Percentiles rank a stretch among this genome's conserved stretches.
Evolutionary conservation across 176 grass and related monocot species (phyloP).

Genomic region (Aechmea fasciata): DNA sequence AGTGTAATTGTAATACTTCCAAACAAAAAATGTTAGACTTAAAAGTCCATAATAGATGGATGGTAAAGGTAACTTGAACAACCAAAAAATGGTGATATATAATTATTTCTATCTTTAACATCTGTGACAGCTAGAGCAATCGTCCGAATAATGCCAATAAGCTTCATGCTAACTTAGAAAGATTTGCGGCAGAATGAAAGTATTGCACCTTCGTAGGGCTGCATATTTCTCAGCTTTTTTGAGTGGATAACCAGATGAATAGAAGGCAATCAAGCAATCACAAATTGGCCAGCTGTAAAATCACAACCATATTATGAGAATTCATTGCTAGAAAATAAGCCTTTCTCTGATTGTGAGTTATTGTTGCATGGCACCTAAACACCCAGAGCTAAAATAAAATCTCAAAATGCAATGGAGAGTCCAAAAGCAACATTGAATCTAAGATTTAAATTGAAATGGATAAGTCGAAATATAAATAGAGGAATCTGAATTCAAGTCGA

Average conservation of each 20-base stretch:
- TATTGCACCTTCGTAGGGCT: conserved; percentile 56
- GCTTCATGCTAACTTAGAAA: conserved; percentile 4
- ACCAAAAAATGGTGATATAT: not conserved
- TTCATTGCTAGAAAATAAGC: conserved; percentile 5
- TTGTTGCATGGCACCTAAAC: conserved; percentile 2
- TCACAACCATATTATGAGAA: not conserved
- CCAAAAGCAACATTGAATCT: not conserved
- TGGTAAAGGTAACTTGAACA: not conserved
- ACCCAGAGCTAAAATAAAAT: conserved; percentile 4
- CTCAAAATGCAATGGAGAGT: not conserved
- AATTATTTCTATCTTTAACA: not conserved
- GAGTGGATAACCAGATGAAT: conserved; percentile 85
- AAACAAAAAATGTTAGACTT: too few relatives aligned
- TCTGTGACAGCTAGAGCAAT: not conserved
- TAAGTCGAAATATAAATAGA: not conserved
- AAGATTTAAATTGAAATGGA: not conserved
- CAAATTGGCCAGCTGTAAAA: conserved; percentile 79
- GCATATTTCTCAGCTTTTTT: conserved; percentile 77
- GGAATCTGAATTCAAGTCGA: too few relatives aligned
- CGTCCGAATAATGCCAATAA: conserved; percentile 6
- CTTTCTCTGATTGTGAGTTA: not conserved
- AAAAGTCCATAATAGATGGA: too few relatives aligned
- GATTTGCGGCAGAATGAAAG: conserved; percentile 4
- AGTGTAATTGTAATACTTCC: not conserved
- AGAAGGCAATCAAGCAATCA: conserved; percentile 91